Conservation (phyloP, 1,139 yeast species). For the Blastobotrys illinoisensis region DNA sequence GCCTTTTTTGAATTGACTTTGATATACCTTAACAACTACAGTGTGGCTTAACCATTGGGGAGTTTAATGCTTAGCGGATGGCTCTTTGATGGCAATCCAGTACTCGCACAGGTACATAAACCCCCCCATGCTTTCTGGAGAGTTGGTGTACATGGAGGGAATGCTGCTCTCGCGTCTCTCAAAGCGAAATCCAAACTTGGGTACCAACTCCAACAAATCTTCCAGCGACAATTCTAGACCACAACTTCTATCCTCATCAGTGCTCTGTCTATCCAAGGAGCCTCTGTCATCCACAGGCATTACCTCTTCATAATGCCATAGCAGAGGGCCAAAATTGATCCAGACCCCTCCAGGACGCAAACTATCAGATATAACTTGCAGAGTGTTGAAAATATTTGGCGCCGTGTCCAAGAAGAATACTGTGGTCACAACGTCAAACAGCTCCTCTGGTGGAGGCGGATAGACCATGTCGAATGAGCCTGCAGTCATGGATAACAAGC, state of each 20-base stretch:
- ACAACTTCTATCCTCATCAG: slow-evolving; percentile 33
- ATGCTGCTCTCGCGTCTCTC: slow-evolving; percentile 42
- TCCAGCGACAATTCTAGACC: slow-evolving; percentile 65
- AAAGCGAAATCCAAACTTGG: slow-evolving; percentile 51
- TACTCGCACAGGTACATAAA: slow-evolving; percentile 62
- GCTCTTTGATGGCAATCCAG: slow-evolving; percentile 50
- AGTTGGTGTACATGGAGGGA: slow-evolving; percentile 52
- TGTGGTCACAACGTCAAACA: slow-evolving; percentile 55
- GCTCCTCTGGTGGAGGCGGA: slow-evolving; percentile 42
- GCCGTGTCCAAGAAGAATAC: slow-evolving; percentile 81
- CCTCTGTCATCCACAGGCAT: slow-evolving; percentile 22
- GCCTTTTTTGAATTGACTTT: not conserved
- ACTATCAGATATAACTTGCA: slow-evolving; percentile 51
- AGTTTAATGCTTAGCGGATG: not conserved
- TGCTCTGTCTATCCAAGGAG: slow-evolving; percentile 18
- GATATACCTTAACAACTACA: too few species aligned
- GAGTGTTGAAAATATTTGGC: slow-evolving; percentile 62
- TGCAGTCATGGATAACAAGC: slow-evolving; percentile 66
- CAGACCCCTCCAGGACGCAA: slow-evolving; percentile 57
- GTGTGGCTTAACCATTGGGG: too few species aligned
- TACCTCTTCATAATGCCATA: slow-evolving; percentile 79
- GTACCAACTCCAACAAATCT: slow-evolving; percentile 48
- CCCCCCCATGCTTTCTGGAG: slow-evolving; percentile 48
- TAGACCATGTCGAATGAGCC: slow-evolving; percentile 78
- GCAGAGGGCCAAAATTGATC: slow-evolving; percentile 80